These are phyloP conservation scores for Cladophialophora immunda DNA, from an alignment of 2,329 filamentous ascomycete genomes.

Conservation along the genomic window DNA sequence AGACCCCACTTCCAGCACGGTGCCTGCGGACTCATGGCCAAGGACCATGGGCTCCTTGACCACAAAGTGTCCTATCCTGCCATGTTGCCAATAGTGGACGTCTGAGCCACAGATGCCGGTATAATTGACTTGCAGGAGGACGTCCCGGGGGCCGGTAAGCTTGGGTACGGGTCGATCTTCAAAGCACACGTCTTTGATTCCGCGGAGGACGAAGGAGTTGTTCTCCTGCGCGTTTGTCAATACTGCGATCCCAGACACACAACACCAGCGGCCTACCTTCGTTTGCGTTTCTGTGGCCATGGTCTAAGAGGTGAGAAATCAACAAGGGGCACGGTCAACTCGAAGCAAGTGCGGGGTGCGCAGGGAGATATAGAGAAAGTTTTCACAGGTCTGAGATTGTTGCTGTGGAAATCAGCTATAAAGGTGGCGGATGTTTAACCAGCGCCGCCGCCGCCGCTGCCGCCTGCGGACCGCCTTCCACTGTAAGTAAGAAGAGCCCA, in stretches of 20 bases:
- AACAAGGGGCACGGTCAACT: not conserved
- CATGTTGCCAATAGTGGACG: conserved; percentile 62
- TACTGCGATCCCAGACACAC: not conserved
- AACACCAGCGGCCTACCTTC: conserved; percentile 20
- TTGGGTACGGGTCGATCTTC: conserved; percentile 77
- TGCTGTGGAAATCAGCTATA: conserved; percentile 18
- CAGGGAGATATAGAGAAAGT: conserved; percentile 1
- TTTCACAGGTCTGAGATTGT: conserved; percentile 7
- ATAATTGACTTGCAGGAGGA: conserved; percentile 82
- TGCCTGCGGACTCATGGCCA: conserved; percentile 76
- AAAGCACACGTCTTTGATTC: conserved; percentile 75
- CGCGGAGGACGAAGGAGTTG: conserved; percentile 84
- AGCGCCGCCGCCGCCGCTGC: too few relatives aligned
- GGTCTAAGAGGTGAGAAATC: conserved; percentile 2
- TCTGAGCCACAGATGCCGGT: conserved; percentile 91
- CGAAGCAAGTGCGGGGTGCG: conserved; percentile 7
- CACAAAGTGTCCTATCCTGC: conserved; percentile 55
- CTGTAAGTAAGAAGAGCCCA: conserved; percentile 8
- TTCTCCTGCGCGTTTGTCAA: conserved; percentile 63
- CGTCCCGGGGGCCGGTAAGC: conserved; percentile 70
- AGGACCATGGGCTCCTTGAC: conserved; percentile 60
- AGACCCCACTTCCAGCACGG: conserved; percentile 68
- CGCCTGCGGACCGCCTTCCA: conserved; percentile 26
- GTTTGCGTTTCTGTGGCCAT: conserved; percentile 35
- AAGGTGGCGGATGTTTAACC: conserved; percentile 4